Conservation (phyloP, 768 basidiomycete genomes). For the Multifurca ochricompacta region DNA sequence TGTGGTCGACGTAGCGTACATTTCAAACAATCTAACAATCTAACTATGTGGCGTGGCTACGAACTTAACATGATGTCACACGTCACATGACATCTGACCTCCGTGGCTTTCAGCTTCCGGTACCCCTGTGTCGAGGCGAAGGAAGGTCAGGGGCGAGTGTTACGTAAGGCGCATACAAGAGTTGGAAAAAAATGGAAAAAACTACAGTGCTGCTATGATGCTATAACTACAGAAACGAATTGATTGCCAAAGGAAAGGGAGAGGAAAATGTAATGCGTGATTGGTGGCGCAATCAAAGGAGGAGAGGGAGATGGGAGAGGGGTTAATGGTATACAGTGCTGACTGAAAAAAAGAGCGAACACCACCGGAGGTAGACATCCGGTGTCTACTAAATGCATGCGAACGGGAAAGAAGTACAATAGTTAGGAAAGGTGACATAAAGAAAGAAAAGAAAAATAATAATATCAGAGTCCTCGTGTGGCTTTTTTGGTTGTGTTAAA, state of each 20-base stretch:
- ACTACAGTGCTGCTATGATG: neutral
- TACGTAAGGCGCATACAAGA: too few relatives aligned
- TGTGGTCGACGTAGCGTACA: too few relatives aligned
- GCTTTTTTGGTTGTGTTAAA: neutral
- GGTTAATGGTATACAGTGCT: neutral
- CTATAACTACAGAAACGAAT: neutral
- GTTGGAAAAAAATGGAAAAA: too few relatives aligned
- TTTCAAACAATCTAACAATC: too few relatives aligned
- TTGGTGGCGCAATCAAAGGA: neutral
- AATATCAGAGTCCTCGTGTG: neutral
- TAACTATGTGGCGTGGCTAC: too few relatives aligned
- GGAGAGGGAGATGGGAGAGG: neutral
- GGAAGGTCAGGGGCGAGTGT: too few relatives aligned
- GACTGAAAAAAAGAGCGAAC: neutral
- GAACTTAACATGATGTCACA: too few relatives aligned
- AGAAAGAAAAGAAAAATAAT: neutral
- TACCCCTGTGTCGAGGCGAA: too few relatives aligned
- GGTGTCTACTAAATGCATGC: neutral
- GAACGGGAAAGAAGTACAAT: neutral
- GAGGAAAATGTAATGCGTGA: neutral
- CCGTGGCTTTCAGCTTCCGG: too few relatives aligned
- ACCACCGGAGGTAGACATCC: neutral
- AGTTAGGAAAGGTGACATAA: neutral
- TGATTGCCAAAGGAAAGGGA: neutral
- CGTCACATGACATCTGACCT: too few relatives aligned